phyloP scores from a whole-genome alignment of 805 yeast genomes.

The Clavispora asparagi region DNA sequence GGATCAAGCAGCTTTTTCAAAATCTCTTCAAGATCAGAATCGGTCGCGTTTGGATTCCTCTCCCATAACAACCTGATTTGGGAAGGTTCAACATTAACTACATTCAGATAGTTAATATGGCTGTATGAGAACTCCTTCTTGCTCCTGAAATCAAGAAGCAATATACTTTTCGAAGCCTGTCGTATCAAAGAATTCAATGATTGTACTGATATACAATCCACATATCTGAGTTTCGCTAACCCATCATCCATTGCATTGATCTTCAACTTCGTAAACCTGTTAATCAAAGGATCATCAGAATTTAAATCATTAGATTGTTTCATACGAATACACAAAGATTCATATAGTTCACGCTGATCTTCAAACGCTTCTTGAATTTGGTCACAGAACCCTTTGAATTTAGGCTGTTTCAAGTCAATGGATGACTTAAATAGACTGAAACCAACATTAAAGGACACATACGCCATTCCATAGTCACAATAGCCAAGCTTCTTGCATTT shows the following conservation, averaged over 20 bases:
- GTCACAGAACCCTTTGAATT: neutral
- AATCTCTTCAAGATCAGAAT: constrained; percentile 60
- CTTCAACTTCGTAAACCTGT: neutral
- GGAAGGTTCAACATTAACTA: constrained; percentile 72
- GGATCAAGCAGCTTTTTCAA: constrained; percentile 54
- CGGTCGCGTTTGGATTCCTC: constrained; percentile 38
- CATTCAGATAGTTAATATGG: constrained; percentile 56
- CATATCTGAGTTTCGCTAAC: neutral
- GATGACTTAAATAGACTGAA: neutral
- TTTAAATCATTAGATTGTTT: neutral
- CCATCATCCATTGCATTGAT: neutral
- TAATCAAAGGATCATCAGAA: neutral
- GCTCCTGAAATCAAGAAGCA: constrained; percentile 72
- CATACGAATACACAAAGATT: neutral
- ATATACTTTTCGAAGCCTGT: constrained; percentile 17
- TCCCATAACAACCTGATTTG: constrained; percentile 14
- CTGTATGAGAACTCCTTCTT: constrained; percentile 52
- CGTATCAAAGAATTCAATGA: constrained; percentile 9
- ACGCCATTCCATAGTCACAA: constrained; percentile 36
- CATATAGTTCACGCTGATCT: neutral
- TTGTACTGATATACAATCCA: constrained; percentile 9
- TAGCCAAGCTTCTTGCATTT: constrained; percentile 23
- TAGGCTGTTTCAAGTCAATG: neutral
- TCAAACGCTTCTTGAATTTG: neutral
- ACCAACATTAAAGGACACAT: constrained; percentile 17